Evolutionary conservation across 768 basidiomycete genomes (phyloP), one percentile per base, ranked within the genome.

Genomic region (Agaricus subrufescens): DNA sequence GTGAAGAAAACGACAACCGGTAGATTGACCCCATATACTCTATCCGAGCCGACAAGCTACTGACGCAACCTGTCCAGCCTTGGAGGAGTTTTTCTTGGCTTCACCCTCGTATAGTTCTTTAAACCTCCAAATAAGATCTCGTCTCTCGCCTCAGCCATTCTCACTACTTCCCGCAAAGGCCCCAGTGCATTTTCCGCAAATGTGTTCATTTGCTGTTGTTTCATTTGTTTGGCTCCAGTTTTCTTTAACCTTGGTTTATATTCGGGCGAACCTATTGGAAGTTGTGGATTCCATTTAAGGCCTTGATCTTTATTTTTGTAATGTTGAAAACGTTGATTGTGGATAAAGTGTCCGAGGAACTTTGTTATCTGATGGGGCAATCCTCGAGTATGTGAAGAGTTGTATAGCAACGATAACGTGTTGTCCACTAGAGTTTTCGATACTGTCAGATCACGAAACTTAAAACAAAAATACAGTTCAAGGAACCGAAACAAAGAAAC

Each of bases 331-430:
- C 68, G 75, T 67, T 75, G 67, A 38, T 62, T 61, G 52, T 64
- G 72, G 30, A 73, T 61, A 49, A 82, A 60, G 23, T 73, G 65
- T 9, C 69, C 67, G 11, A 87, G 67, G 61, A 89, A 88, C 15
- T 77, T 77, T 5, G 85, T 83, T 5, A 83, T 61, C 55, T 70
- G 71, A 63, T 88, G 84, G 10, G 87, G 67, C 12, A 87, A 68
- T 12, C 89, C 89, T 27, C 86, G 80, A 34, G 81, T 78, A 56
- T 74, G 73, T 3, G 81, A 78, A n/a, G 89, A 85, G 27, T 75
- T 80, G 67, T 81, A 77, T 46, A 91, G 65, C 8, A 91, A 60
- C 31, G 75, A 73, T 40, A 91, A 73, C 0, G 87, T 89, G 57
- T 75, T 78, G 62, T 91, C 87, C 67, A 88, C 89, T 91, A 57